phyloP scores from a whole-genome alignment of 495 filamentous ascomycete species.

The Tuber calosporum region DNA sequence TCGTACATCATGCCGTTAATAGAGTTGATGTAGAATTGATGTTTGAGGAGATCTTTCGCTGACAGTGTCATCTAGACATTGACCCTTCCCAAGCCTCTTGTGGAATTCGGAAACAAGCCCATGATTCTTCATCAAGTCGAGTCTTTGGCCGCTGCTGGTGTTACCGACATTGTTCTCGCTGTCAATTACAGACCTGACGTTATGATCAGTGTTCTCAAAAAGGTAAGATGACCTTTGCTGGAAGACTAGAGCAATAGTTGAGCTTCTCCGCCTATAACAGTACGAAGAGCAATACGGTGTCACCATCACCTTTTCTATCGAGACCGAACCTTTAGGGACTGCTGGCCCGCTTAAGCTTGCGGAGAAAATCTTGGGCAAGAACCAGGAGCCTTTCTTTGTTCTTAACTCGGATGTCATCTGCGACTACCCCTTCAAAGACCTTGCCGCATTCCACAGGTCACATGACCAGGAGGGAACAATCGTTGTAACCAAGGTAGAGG shows the following conservation, averaged over 20 bases:
- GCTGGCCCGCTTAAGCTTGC: conserved; percentile 94
- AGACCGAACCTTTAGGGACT: conserved; percentile 89
- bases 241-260: conserved; percentile 5
- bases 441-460: conserved; percentile 79
- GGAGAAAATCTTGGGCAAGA: conserved; percentile 86
- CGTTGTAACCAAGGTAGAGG: conserved; percentile 98
- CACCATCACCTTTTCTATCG: conserved; percentile 92
- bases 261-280: conserved; percentile 46
- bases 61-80: conserved; percentile 59
- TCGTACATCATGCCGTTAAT: conserved; percentile 15
- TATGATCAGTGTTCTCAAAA: conserved; percentile 71
- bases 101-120: conserved; percentile 96
- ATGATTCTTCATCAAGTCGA: conserved; percentile 99
- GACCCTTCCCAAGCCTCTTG: conserved; percentile 92
- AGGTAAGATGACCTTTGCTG: conserved; percentile 44
- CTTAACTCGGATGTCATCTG: conserved; percentile 97
- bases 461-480: conserved; percentile 98
- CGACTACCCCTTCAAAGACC: conserved; percentile 89
- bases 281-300: conserved; percentile 88
- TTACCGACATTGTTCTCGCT: conserved; percentile 94
- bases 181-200: conserved; percentile 98
- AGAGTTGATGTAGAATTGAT: conserved; percentile 24
- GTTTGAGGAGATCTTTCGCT: conserved; percentile 20
- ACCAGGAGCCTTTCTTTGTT: conserved; percentile 95
- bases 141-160: conserved; percentile 85